These are phyloP conservation scores for Lactarius hatsudake DNA, from an alignment of 768 basidiomycete genomes.

Conservation along the genomic window DNA sequence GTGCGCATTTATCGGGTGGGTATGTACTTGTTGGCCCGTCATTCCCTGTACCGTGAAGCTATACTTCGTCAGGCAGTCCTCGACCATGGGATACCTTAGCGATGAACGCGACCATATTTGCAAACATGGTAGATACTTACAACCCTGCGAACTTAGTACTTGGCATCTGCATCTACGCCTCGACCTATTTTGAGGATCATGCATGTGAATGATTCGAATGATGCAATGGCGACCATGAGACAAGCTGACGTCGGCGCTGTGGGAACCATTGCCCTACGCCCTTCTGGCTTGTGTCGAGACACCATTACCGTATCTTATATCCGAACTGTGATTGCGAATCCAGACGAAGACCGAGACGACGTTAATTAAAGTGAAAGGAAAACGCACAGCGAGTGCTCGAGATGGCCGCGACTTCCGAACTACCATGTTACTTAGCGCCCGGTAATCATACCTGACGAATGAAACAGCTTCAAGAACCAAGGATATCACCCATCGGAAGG, in stretches of 20 bases:
- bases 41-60: background rate
- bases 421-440: conserved; percentile 47
- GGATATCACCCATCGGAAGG: conserved; percentile 54
- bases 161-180: conserved; percentile 63
- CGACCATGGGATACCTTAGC: conserved; percentile 67
- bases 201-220: conserved; percentile 13
- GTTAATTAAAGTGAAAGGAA: conserved; percentile 30
- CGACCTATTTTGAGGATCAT: conserved; percentile 46
- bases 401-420: too few species aligned
- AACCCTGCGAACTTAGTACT: conserved; percentile 63
- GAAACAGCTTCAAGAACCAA: conserved; percentile 39
- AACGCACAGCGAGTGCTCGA: conserved; percentile 33
- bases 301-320: conserved; percentile 70
- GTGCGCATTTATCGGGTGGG: conserved; percentile 4
- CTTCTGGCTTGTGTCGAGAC: conserved; percentile 67
- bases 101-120: conserved; percentile 60
- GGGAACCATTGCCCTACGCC: conserved; percentile 64
- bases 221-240: conserved; percentile 8
- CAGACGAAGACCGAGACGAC: conserved; percentile 33
- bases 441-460: conserved; percentile 44
- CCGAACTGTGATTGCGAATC: conserved; percentile 56
- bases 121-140: conserved; percentile 67
- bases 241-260: conserved; percentile 57
- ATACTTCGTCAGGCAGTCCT: conserved; percentile 36
- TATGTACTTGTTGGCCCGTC: conserved; percentile 8